phyloP scores from a whole-genome alignment of 495 filamentous ascomycete genomes.

The Xylaria flabelliformis region DNA sequence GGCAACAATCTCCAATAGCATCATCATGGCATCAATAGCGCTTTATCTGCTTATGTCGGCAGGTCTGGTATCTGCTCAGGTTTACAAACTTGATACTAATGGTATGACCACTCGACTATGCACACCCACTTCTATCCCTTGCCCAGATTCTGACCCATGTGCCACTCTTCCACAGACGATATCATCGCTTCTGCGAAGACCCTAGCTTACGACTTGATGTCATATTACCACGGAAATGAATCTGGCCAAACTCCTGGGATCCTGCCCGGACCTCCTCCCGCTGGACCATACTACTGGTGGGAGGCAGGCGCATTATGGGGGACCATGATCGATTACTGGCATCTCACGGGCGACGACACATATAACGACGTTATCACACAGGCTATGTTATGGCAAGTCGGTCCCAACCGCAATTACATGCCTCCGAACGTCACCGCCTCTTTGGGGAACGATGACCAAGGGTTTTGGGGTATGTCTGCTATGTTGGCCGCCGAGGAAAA shows the following conservation, averaged over 20 bases:
- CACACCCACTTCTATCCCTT: neutral
- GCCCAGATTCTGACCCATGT: constrained; percentile 25
- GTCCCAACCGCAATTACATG: constrained; percentile 66
- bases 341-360: constrained; percentile 67
- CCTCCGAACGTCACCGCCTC: constrained; percentile 74
- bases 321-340: constrained; percentile 74
- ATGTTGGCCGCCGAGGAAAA: constrained; percentile 77
- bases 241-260: constrained; percentile 69
- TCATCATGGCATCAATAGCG: constrained; percentile 31
- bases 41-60: constrained; percentile 30
- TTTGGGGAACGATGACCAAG: constrained; percentile 82
- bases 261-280: constrained; percentile 60
- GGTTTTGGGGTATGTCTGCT: constrained; percentile 81
- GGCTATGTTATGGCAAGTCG: constrained; percentile 69
- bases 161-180: constrained; percentile 45
- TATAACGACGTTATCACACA: constrained; percentile 66
- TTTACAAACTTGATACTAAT: constrained; percentile 34
- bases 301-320: constrained; percentile 58
- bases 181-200: constrained; percentile 61
- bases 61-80: constrained; percentile 32
- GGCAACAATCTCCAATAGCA: neutral
- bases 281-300: constrained; percentile 65
- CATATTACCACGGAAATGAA: constrained; percentile 63
- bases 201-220: constrained; percentile 65
- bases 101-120: constrained; percentile 26